Evolutionary conservation across 306 rosid genomes (phyloP), one percentile per base, ranked within the genome.

Genomic region (Gleditsia sinensis): DNA sequence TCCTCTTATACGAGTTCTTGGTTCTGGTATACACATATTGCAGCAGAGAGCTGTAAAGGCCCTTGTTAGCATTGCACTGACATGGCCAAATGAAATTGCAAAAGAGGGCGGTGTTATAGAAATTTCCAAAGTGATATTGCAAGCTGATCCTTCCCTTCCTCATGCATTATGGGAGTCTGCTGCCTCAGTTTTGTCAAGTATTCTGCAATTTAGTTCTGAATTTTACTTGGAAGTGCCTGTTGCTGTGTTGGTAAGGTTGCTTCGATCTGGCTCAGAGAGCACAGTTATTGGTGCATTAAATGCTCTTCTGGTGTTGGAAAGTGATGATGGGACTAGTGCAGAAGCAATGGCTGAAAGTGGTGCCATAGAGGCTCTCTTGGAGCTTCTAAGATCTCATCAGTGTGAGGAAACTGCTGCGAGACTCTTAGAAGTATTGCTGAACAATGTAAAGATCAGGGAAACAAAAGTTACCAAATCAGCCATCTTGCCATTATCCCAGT

Each of bases 341-440:
- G 99, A 88, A 81, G 96, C 98, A 82, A 95, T 95, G 99, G 94
- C 99, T n/a, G 99, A 95, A 84, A 91, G 99, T 78, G 99, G 99
- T 78, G 99, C 99, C 72, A 86, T 95, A 84, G 99, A 95, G 87
- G 98, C 98, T 75, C 92, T 95, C 68, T 87, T 95, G 82, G 99
- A 95, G 77, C 96, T 92, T 83, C 90, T 95, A 32, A 85, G 99
- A 84, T 78, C 88, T 75, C 99, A 95, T 82, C 99, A 92, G 80
- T 88, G 94, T 57, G 99, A 95, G 78, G 99, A 95, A 81, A 88
- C 86, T 21, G 96, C 98, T 53, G 98, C 99, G 56, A 87, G 99
- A 81, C 91, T 95, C 74, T 84, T 95, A 82, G 99, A 95, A 80
- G 98, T 86, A 75, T 75, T 95, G 88, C 77, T 95, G 76, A 95